A percentile compares a stretch with the other conserved stretches of the same genome.
phyloP scores from a whole-genome alignment of 805 yeast species.

The Schwanniomyces sp. region DNA sequence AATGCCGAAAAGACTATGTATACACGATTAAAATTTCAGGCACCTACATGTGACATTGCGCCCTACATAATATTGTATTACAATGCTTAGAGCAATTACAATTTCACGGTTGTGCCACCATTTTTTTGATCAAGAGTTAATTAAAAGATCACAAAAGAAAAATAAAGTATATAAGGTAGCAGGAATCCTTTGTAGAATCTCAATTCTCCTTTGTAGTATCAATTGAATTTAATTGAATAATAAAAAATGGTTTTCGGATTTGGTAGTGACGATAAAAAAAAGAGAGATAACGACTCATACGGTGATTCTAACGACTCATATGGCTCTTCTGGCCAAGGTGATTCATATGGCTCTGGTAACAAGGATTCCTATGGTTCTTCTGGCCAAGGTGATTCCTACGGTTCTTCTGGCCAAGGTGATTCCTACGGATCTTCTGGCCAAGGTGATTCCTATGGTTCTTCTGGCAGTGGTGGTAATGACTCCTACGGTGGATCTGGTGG shows the following conservation, averaged over 20 bases:
- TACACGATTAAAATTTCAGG: background rate
- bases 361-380: constrained; percentile 13
- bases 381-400: constrained; percentile 13
- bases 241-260: constrained; percentile 35
- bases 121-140: background rate
- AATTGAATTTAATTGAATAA: background rate
- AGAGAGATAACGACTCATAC: constrained; percentile 5
- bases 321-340: constrained; percentile 11
- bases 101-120: background rate
- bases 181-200: background rate
- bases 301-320: constrained; percentile 6
- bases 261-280: constrained; percentile 23
- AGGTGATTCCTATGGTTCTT: constrained; percentile 19
- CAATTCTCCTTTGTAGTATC: background rate
- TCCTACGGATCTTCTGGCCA: constrained; percentile 13
- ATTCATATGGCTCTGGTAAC: constrained; percentile 14
- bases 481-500: constrained; percentile 19
- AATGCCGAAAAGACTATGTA: background rate
- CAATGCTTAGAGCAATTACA: background rate
- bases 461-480: constrained; percentile 10
- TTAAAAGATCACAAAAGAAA: too few relatives aligned
- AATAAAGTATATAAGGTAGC: background rate
- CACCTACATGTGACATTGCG: background rate
- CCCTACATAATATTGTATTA: background rate
- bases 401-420: constrained; percentile 11